Evolutionary conservation across 2,329 filamentous ascomycete genomes (phyloP), one percentile per base, ranked within the genome.

Genomic region (Pestalotiopsis sp.): DNA sequence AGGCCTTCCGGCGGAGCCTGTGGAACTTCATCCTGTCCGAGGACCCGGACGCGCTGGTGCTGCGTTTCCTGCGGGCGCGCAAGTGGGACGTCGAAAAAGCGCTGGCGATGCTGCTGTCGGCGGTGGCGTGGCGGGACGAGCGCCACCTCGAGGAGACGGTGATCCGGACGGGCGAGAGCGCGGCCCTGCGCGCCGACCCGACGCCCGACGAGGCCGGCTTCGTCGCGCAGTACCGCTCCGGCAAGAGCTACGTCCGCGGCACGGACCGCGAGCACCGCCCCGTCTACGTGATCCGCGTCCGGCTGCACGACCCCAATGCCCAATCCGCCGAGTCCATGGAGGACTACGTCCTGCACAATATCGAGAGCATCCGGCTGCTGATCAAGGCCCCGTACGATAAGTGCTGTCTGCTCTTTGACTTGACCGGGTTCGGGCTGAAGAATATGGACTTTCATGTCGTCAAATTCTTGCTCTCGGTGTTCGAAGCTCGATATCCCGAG

Each of bases 361-460:
- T 83, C 41, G 81, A 83, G 74, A 81, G 72, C 7, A 70, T 78
- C 12, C 75, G 76, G 13, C 62, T 75, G 27, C 71, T 80, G 67
- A 71, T 77, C 9, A 71, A 63, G 64, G 68, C 67, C 4, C 68
- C 72, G 6, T 38, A 7, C n/a, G 74, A 25, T 61, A 70, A 67
- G 49, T 62, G 68, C 17, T 74, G 72, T 38, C 70, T 94, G 68
- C 79, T 93, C 66, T 93, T 94, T 75, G 92, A 94, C 78, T 90
- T 93, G 86, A 91, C 86, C 7, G 84, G 87, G 70, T 93, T 93
- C 76, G 87, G 87, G 14, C 83, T 93, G 77, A 85, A 89, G 12
- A 93, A 94, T 80, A 93, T 94, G 86, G 92, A 94, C 78, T 93
- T 93, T 77, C 85, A 89, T 0, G 91, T 91, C 0, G 90, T 93